These are phyloP conservation scores for Aspergillus quadrilineatus DNA, from an alignment of 2,329 filamentous ascomycete genomes.

Conservation along the genomic window DNA sequence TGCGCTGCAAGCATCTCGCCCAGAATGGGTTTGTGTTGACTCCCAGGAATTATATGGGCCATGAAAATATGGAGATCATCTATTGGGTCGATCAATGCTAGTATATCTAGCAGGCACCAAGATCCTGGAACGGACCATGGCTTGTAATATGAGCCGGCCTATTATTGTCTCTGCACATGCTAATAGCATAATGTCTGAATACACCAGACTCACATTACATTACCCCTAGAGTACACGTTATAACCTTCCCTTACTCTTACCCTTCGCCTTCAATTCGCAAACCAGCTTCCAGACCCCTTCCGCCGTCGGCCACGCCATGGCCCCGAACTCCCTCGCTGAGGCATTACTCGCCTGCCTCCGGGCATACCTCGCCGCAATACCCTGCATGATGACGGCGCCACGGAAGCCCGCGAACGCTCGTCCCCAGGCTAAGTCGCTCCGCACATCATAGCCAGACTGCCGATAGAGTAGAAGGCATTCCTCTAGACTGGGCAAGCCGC, in stretches of 20 bases:
- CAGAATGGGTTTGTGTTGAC: neutral
- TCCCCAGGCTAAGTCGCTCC: constrained; percentile 59
- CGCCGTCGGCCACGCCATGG: constrained; percentile 1
- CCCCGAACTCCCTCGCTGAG: constrained; percentile 70
- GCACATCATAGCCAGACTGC: constrained; percentile 70
- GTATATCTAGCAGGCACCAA: neutral
- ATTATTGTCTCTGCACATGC: neutral
- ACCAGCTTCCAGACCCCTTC: neutral
- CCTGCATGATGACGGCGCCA: constrained; percentile 69
- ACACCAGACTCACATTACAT: no score
- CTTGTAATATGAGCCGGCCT: neutral
- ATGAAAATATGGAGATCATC: neutral
- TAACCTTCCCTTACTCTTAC: no score
- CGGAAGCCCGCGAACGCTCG: constrained; percentile 62
- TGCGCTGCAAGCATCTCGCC: neutral
- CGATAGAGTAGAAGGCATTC: constrained; percentile 67
- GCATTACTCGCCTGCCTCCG: constrained; percentile 84
- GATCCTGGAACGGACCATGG: neutral
- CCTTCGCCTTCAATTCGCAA: no score
- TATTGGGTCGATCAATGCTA: neutral
- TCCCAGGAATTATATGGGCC: no score
- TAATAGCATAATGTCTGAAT: no score
- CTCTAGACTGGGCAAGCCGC: constrained; percentile 55
- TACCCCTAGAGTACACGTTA: no score
- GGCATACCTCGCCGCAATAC: constrained; percentile 86